These are phyloP conservation scores for Hyaloscypha finlandica DNA, from an alignment of 495 filamentous ascomycete genomes.

Conservation along the genomic window DNA sequence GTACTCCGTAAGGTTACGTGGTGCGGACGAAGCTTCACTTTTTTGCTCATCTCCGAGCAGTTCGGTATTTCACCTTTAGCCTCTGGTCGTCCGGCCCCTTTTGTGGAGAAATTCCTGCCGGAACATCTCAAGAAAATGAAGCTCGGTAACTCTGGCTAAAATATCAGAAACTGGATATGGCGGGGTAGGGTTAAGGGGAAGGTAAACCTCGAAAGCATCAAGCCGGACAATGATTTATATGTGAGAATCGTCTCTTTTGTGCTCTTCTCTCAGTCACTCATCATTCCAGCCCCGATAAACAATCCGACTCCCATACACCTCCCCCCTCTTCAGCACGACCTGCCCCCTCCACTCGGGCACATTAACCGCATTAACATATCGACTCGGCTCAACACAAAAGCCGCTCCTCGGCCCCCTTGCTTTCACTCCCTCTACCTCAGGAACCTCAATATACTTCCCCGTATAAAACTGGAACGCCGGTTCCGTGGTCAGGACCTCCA, in stretches of 20 bases:
- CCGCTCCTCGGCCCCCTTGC: slow-evolving; percentile 66
- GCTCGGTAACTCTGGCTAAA: too few relatives aligned
- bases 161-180: too few relatives aligned
- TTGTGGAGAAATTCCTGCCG: too few relatives aligned
- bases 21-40: not conserved
- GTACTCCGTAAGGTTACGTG: too few relatives aligned
- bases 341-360: slow-evolving; percentile 74
- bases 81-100: too few relatives aligned
- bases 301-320: slow-evolving; percentile 75
- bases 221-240: too few relatives aligned
- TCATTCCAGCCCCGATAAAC: slow-evolving; percentile 81
- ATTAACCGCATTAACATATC: slow-evolving; percentile 87
- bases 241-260: too few relatives aligned
- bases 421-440: slow-evolving; percentile 59
- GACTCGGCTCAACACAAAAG: slow-evolving; percentile 88
- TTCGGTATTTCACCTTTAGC: too few relatives aligned
- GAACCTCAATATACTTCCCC: slow-evolving; percentile 80
- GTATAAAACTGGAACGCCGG: slow-evolving; percentile 98
- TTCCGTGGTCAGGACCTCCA: slow-evolving; percentile 86
- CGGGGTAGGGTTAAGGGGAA: too few relatives aligned
- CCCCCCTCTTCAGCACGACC: slow-evolving; percentile 76
- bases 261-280: slow-evolving; percentile 12
- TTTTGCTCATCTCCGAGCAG: not conserved
- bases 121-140: too few relatives aligned
- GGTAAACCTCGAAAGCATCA: too few relatives aligned